phyloP scores from a whole-genome alignment of 2,329 filamentous ascomycete genomes.

The Pestalotiopsis sp. region DNA sequence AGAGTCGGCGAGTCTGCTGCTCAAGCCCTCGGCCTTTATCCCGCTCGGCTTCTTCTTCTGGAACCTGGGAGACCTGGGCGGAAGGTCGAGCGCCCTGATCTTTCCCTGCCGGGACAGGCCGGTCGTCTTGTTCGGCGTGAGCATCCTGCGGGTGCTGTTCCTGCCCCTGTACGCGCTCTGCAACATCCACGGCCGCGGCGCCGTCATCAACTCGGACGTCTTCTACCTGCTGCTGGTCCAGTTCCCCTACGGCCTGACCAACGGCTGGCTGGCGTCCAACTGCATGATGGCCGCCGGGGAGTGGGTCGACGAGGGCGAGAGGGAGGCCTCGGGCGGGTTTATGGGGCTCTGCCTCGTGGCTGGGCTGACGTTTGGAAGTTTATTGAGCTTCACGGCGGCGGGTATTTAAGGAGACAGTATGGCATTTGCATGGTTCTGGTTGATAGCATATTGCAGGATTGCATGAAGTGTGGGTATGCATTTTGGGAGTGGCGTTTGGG shows the following conservation, averaged over 20 bases:
- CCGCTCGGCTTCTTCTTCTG: constrained; percentile 89
- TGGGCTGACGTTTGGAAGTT: constrained; percentile 80
- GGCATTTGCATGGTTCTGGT: background rate
- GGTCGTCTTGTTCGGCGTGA: constrained; percentile 63
- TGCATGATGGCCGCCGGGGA: constrained; percentile 90
- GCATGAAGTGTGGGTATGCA: background rate
- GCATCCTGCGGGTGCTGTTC: constrained; percentile 67
- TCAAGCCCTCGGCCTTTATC: constrained; percentile 78
- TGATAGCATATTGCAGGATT: background rate
- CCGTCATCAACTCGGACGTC: constrained; percentile 73
- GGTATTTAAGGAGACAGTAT: constrained; percentile 35
- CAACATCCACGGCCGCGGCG: constrained; percentile 78
- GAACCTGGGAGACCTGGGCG: constrained; percentile 85
- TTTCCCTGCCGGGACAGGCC: constrained; percentile 62
- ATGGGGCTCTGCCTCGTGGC: constrained; percentile 90
- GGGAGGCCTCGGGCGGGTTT: constrained; percentile 87
- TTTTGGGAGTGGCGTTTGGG: background rate
- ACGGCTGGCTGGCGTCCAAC: constrained; percentile 82
- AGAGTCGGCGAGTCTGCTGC: constrained; percentile 53
- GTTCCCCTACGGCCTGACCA: constrained; percentile 78
- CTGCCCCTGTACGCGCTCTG: constrained; percentile 87
- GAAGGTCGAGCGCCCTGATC: constrained; percentile 65
- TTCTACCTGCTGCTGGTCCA: constrained; percentile 89
- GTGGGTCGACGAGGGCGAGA: constrained; percentile 79
- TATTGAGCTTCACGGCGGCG: constrained; percentile 79